A percentile compares a stretch with the other conserved stretches of the same genome.
These are phyloP conservation scores for Pseudocercospora musae DNA, from an alignment of 2,329 filamentous ascomycete genomes.

Conservation along the genomic window DNA sequence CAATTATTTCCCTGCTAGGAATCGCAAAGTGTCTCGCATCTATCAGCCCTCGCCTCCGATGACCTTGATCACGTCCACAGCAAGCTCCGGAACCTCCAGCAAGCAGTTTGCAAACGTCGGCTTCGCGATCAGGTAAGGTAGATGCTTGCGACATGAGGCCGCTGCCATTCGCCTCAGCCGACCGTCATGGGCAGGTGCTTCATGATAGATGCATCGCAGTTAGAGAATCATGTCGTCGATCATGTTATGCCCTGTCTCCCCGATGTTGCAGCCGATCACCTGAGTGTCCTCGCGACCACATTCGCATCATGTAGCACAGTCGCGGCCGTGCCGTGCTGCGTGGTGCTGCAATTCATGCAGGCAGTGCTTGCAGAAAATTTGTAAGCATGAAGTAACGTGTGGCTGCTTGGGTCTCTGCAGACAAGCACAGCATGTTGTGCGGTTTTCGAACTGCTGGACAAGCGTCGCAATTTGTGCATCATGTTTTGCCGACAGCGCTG, in stretches of 20 bases:
- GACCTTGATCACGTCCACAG: not conserved
- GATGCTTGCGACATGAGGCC: not conserved
- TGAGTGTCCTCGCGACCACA: not conserved
- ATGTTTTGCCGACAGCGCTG: too few relatives aligned
- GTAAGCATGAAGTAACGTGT: not conserved
- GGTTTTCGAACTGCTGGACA: too few relatives aligned
- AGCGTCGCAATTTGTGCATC: too few relatives aligned
- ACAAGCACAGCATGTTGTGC: not conserved
- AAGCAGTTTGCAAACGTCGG: not conserved
- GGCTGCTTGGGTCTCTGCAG: not conserved
- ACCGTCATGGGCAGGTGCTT: not conserved
- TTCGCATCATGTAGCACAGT: not conserved
- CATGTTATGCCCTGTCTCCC: not conserved
- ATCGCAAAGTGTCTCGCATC: too few relatives aligned
- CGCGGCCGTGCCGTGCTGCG: not conserved
- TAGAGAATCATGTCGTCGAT: not conserved
- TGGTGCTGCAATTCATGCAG: not conserved
- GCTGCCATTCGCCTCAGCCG: not conserved
- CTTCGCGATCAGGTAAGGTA: not conserved
- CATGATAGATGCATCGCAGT: conserved; percentile 1
- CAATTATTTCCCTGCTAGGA: too few relatives aligned
- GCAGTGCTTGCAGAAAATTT: not conserved
- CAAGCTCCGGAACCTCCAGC: conserved; percentile 2
- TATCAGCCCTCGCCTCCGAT: not conserved
- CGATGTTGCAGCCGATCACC: not conserved